A percentile compares a stretch with the other conserved stretches of the same genome.
Conservation (phyloP, 306 rosid species). For the Biancaea sappan region DNA sequence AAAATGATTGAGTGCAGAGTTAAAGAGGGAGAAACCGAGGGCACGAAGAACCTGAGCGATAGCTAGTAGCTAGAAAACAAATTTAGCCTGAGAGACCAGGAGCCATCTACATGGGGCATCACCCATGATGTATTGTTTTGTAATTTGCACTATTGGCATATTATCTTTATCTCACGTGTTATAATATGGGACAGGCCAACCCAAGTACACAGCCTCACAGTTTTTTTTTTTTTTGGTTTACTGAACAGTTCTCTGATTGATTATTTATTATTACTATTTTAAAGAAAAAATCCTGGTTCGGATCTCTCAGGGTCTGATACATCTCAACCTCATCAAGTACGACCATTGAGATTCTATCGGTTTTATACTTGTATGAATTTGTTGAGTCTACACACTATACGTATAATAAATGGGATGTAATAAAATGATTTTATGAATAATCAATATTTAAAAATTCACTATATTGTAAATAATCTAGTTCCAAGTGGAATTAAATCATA, state of each 20-base stretch:
- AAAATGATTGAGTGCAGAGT: constrained; percentile 8
- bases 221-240: not conserved
- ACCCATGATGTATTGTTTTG: not conserved
- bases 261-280: no score
- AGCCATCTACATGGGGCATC: constrained; percentile 16
- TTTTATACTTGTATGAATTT: no score
- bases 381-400: no score
- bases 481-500: no score
- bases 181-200: constrained; percentile 1
- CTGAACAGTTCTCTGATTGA: no score
- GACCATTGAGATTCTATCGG: no score
- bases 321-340: no score
- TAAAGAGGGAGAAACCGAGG: not conserved
- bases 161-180: constrained; percentile 31
- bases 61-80: constrained; percentile 26
- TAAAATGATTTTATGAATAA: no score
- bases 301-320: no score
- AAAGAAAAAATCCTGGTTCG: not conserved
- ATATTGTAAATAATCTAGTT: no score
- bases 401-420: no score
- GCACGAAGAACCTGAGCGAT: constrained; percentile 6
- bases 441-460: no score
- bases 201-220: not conserved
- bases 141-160: not conserved
- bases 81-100: not conserved